Conservation (phyloP, 1,139 yeast species). For the Lodderomyces metapsilosis region DNA sequence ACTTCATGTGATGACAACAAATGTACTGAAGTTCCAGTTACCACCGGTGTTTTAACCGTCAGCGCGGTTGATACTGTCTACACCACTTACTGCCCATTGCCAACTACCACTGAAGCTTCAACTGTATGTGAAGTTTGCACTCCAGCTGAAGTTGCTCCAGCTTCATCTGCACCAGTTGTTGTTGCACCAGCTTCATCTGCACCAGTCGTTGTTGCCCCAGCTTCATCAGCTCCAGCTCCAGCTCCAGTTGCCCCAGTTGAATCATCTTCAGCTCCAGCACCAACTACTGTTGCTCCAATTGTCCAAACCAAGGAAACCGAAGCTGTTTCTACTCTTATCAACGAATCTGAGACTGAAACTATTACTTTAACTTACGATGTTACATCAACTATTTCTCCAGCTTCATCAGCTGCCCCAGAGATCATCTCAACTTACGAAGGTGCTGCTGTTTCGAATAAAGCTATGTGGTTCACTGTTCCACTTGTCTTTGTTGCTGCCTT, state of each 20-base stretch:
- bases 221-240: constrained; percentile 7
- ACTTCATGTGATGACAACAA: constrained; percentile 44
- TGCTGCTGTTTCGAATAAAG: constrained; percentile 10
- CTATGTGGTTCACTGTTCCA: constrained; percentile 13
- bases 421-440: constrained; percentile 13
- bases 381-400: constrained; percentile 12
- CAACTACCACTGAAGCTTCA: constrained; percentile 32
- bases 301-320: constrained; percentile 1
- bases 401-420: constrained; percentile 5
- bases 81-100: constrained; percentile 35
- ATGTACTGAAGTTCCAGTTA: constrained; percentile 30
- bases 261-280: constrained; percentile 5
- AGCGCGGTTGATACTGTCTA: constrained; percentile 26
- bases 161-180: constrained; percentile 7
- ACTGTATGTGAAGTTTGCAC: constrained; percentile 26
- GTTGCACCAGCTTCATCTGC: constrained; percentile 6
- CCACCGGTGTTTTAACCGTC: constrained; percentile 35
- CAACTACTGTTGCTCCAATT: constrained; percentile 4
- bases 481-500: constrained; percentile 12
- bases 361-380: constrained; percentile 8
- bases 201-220: not conserved
- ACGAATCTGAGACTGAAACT: constrained; percentile 6
- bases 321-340: not conserved
- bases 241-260: constrained; percentile 5
- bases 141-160: constrained; percentile 9